Evolutionary conservation across 2,329 filamentous ascomycete genomes (phyloP), one percentile per base, ranked within the genome.

Genomic region (Ophiostoma novo-ulmi): DNA sequence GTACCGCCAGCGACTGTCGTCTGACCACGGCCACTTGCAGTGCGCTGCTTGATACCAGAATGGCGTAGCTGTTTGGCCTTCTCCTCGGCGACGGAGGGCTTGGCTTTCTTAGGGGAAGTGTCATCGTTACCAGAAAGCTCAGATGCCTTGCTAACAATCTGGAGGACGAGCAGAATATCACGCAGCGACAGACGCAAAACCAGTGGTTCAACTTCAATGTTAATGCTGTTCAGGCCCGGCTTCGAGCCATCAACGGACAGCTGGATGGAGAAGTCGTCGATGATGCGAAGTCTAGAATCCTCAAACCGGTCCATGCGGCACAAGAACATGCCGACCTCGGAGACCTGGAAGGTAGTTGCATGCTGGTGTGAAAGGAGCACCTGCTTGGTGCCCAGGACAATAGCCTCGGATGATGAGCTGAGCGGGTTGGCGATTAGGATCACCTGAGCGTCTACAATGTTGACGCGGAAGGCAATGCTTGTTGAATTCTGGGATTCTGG

Each of bases 251-350:
- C 94, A 83, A 99, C 88, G 2, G 92, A 95, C 75, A 97, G 85
- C 73, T 95, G 91, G 11, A 98, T 83, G 2, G 93, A 97, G 78
- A 99, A 99, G 79, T 99, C 94, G 77, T 99, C 96, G 41, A 99
- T 87, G 73, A 99, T 97, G 22, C 95, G 89, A 66, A 99, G 85
- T 52, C 93, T 88, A 58, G 90, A 94, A 3, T 91, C 93, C 75
- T 99, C 94, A 75, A 98, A 98, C 73, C 89, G 92, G 79, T 99
- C 96, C 95, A 99, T 99, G 14, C 95, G 91, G 78, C 96, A 99
- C 41, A 99, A 80, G 79, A 97, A 99, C 95, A 99, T 99, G 75
- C 95, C 95, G 69, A 98, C 87, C 77, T 98, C 90, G 8, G 93
- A 94, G 2, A 99, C 88, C 77, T 99, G 94, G 77, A 99, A 86